Evolutionary conservation across 768 basidiomycete species (phyloP).

Genomic region (Nidularia pulvinata): DNA sequence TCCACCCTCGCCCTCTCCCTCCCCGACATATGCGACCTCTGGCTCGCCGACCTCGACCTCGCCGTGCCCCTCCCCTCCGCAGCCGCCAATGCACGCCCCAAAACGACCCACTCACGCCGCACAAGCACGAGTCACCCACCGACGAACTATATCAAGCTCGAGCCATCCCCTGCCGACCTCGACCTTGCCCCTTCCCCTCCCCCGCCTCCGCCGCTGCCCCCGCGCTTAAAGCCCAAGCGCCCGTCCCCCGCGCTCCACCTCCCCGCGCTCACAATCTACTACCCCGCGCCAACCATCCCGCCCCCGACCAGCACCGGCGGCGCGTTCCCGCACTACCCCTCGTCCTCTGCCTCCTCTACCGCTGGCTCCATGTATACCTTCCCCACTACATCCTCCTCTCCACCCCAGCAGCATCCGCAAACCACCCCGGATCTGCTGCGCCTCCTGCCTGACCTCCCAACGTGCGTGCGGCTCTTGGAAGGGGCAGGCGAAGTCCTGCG

Average conservation of each 20-base stretch:
- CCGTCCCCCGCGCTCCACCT: conserved; percentile 9
- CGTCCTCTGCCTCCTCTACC: conserved; percentile 1
- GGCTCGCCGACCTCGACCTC: conserved; percentile 45
- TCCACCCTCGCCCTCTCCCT: conserved; percentile 50
- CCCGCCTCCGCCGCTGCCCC: conserved; percentile 10
- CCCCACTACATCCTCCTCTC: not conserved
- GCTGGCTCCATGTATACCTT: not conserved
- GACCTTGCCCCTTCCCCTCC: conserved; percentile 7
- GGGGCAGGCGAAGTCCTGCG: conserved; percentile 18
- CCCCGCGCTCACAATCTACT: conserved; percentile 25
- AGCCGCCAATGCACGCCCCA: too few species aligned
- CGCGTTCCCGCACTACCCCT: conserved; percentile 10
- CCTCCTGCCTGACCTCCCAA: conserved; percentile 26
- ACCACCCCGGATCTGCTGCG: conserved; percentile 16
- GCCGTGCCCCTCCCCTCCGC: conserved; percentile 3
- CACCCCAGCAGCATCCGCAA: not conserved
- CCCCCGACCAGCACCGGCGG: conserved; percentile 9
- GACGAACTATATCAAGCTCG: conserved; percentile 24
- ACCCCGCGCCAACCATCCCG: conserved; percentile 13
- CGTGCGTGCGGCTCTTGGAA: conserved; percentile 21
- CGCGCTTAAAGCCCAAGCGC: too few species aligned
- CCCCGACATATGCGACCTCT: conserved; percentile 31
- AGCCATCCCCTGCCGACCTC: conserved; percentile 18
- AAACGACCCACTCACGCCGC: too few species aligned
- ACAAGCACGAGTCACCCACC: too few species aligned